Evolutionary conservation across 2,329 filamentous ascomycete species (phyloP).

Genomic region (Sporothrix sp.): DNA sequence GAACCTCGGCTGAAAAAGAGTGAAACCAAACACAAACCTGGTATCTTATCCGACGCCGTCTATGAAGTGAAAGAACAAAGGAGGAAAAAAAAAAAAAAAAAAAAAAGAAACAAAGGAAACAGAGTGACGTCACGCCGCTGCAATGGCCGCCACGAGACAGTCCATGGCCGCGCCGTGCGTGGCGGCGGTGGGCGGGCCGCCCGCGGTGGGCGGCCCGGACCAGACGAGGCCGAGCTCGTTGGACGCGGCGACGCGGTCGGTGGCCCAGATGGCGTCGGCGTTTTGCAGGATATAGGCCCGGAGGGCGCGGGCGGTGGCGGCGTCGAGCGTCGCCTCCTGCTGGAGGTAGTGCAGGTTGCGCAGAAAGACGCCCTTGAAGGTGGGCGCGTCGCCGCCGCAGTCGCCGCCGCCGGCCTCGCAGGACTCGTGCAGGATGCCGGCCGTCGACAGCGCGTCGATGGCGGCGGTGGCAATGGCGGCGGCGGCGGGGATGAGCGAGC

Average conservation of each 20-base stretch:
- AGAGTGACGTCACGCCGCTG: conserved; percentile 22
- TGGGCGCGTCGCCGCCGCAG: conserved; percentile 34
- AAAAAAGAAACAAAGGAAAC: background rate
- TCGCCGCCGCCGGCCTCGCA: conserved; percentile 36
- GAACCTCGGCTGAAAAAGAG: background rate
- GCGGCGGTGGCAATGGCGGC: conserved; percentile 42
- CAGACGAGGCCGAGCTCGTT: conserved; percentile 53
- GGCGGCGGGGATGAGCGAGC: conserved; percentile 33
- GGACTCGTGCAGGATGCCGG: conserved; percentile 42
- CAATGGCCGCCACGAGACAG: conserved; percentile 52
- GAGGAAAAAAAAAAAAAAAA: background rate
- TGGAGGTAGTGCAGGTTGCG: conserved; percentile 52
- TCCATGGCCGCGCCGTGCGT: conserved; percentile 59
- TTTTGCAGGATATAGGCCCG: conserved; percentile 48
- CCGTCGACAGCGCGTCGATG: conserved; percentile 32
- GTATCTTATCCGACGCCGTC: background rate
- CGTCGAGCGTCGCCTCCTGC: conserved; percentile 27
- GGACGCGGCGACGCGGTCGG: conserved; percentile 37
- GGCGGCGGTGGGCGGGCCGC: conserved; percentile 39
- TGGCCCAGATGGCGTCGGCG: conserved; percentile 55
- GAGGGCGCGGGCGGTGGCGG: conserved; percentile 29
- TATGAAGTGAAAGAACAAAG: background rate
- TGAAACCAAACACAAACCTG: background rate
- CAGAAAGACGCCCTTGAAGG: conserved; percentile 55
- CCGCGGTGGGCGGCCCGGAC: conserved; percentile 43